These are phyloP conservation scores for Cronartium ribicola DNA, from an alignment of 1,284 basidiomycete species.

Conservation along the genomic window DNA sequence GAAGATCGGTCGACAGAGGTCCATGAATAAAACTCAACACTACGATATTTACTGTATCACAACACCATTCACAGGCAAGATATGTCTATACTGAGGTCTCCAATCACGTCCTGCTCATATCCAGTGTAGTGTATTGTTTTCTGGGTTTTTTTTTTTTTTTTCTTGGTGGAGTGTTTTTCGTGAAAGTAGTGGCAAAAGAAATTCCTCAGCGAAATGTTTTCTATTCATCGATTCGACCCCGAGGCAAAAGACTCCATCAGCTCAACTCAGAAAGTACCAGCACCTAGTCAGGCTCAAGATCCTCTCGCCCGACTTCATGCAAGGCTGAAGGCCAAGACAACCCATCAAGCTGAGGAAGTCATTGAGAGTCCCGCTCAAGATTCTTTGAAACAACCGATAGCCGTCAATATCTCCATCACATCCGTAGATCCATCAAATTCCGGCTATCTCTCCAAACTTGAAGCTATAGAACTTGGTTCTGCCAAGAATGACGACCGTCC, in stretches of 20 bases:
- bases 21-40: background rate
- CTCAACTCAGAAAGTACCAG: background rate
- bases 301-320: constrained; percentile 30
- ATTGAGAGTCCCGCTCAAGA: background rate
- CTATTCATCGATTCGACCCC: constrained; percentile 37
- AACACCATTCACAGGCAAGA: background rate
- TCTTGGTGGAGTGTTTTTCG: too few species aligned
- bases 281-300: background rate
- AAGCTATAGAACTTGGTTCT: background rate
- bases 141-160: too few species aligned
- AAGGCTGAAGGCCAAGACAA: constrained; percentile 12
- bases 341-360: background rate
- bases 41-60: background rate
- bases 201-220: constrained; percentile 13
- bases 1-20: background rate
- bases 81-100: background rate
- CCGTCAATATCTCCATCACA: background rate
- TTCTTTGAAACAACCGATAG: background rate
- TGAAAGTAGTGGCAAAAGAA: too few species aligned
- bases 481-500: background rate
- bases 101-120: background rate
- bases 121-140: too few species aligned
- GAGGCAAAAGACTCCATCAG: background rate
- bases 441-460: background rate
- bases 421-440: background rate